Conservation (phyloP, 495 filamentous ascomycete species). For the Cercophora sp. region DNA sequence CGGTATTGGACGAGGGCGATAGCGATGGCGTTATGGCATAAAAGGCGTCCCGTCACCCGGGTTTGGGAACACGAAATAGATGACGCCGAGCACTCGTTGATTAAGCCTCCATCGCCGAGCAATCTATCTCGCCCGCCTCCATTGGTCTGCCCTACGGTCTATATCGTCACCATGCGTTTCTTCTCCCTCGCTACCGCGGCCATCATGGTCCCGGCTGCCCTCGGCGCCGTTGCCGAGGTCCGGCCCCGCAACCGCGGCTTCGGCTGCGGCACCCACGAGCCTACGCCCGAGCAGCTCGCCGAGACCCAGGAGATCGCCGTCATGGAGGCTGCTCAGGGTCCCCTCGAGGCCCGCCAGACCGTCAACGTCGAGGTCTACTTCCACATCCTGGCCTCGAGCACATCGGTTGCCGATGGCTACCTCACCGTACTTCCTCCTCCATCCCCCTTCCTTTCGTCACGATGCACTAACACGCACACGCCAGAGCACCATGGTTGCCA, state of each 20-base stretch:
- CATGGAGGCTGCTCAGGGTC: conserved; percentile 26
- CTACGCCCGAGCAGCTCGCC: conserved; percentile 32
- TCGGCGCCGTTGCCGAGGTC: conserved; percentile 16
- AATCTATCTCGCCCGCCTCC: neutral
- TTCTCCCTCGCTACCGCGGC: conserved; percentile 27
- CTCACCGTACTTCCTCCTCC: conserved; percentile 41
- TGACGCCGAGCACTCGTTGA: neutral
- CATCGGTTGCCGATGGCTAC: conserved; percentile 42
- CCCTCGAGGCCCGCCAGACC: conserved; percentile 14
- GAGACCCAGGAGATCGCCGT: conserved; percentile 27
- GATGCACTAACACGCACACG: no score
- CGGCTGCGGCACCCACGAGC: conserved; percentile 40
- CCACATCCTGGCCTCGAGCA: conserved; percentile 55
- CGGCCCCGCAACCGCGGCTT: conserved; percentile 8
- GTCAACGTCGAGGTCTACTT: conserved; percentile 55
- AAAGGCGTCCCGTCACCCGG: neutral
- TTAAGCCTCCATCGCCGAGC: neutral
- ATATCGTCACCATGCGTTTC: conserved; percentile 34
- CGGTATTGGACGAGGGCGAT: neutral
- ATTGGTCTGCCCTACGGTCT: conserved; percentile 9
- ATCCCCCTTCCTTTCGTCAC: conserved; percentile 20
- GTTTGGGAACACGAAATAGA: no score
- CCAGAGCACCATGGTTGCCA: conserved; percentile 1
- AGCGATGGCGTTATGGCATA: neutral
- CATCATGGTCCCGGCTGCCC: conserved; percentile 27